Evolutionary conservation across 2,329 filamentous ascomycete genomes (phyloP).

Genomic region (Claviceps sp.): DNA sequence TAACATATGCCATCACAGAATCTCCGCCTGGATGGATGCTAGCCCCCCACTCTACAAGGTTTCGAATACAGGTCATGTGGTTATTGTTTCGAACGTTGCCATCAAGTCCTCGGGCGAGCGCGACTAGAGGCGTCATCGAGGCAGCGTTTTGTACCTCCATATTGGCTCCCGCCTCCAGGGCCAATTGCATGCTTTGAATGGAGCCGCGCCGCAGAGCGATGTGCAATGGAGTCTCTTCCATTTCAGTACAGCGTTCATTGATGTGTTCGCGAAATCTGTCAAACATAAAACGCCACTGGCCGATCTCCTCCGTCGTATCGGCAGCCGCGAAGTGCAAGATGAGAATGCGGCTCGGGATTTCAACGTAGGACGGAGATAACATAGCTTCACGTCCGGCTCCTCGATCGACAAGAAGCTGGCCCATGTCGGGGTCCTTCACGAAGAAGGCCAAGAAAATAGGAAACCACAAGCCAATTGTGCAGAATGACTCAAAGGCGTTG

Average conservation of each 20-base stretch:
- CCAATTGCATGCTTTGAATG: neutral
- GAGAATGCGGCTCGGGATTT: neutral
- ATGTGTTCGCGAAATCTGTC: neutral
- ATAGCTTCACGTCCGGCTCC: neutral
- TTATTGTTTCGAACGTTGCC: too few species aligned
- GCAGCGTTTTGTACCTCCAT: neutral
- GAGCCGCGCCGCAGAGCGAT: neutral
- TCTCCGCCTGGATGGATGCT: neutral
- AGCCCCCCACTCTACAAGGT: neutral
- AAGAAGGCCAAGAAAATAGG: slow-evolving; percentile 1
- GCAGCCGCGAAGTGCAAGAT: neutral
- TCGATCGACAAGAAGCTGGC: neutral
- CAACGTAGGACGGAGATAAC: too few species aligned
- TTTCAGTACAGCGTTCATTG: neutral
- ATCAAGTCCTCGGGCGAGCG: neutral
- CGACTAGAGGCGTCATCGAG: neutral
- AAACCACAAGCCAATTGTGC: neutral
- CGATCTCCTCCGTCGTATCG: neutral
- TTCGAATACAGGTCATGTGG: neutral
- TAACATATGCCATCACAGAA: neutral
- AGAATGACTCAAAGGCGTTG: neutral
- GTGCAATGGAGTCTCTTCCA: neutral
- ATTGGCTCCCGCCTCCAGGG: neutral
- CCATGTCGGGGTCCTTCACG: neutral
- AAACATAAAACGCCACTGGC: neutral